Evolutionary conservation across 2,329 filamentous ascomycete species (phyloP).

Genomic region (Aspergillus tamarii): DNA sequence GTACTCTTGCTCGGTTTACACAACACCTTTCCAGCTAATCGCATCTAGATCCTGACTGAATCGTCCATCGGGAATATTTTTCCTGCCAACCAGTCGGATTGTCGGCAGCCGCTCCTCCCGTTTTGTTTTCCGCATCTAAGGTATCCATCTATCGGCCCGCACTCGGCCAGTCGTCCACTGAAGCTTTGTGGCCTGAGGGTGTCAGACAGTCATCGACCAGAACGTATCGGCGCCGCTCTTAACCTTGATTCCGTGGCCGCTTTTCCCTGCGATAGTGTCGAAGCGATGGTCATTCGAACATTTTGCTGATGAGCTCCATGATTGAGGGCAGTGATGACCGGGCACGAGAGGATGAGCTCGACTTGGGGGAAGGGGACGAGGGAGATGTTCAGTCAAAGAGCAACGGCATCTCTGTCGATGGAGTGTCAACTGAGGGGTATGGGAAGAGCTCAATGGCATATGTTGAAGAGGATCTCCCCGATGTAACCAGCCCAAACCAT

Average conservation of each 20-base stretch:
- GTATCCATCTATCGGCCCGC: conserved; percentile 5
- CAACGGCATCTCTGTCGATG: conserved; percentile 29
- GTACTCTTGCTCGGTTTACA: not conserved
- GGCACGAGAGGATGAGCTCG: conserved; percentile 59
- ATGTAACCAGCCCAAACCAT: conserved; percentile 29
- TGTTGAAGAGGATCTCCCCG: conserved; percentile 33
- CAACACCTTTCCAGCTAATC: not conserved
- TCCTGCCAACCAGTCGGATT: not conserved
- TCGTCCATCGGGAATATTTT: not conserved
- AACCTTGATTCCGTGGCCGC: not conserved
- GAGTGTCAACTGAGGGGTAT: conserved; percentile 19
- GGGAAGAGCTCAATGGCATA: conserved; percentile 24
- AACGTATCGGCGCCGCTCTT: not conserved
- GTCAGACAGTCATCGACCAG: not conserved
- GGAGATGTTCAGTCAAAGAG: conserved; percentile 34
- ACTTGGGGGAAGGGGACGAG: conserved; percentile 46
- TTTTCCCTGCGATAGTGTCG: conserved; percentile 22
- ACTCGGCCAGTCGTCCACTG: conserved; percentile 2
- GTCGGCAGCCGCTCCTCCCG: not conserved
- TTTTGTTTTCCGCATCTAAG: not conserved
- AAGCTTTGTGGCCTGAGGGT: not conserved
- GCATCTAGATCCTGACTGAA: not conserved
- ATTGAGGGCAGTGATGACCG: conserved; percentile 64
- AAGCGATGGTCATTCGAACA: conserved; percentile 57
- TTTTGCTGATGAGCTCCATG: conserved; percentile 70